phyloP scores from a whole-genome alignment of 2,329 filamentous ascomycete species.

The Nigrospora oryzae region DNA sequence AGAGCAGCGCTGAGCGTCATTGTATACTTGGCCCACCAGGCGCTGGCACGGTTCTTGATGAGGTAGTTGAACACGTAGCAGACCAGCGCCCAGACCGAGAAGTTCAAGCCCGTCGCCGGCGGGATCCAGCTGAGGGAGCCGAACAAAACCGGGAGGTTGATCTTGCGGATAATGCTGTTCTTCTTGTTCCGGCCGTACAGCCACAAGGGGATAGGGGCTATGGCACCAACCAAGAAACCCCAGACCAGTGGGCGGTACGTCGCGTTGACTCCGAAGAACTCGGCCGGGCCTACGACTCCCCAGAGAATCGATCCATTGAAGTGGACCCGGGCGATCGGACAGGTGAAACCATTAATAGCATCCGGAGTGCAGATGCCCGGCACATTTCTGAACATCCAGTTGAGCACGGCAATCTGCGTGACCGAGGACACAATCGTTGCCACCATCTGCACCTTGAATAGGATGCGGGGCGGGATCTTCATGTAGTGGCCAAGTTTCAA shows the following conservation, averaged over 20 bases:
- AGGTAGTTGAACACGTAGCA: conserved; percentile 79
- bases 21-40: conserved; percentile 88
- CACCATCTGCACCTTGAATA: conserved; percentile 71
- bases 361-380: conserved; percentile 67
- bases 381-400: conserved; percentile 82
- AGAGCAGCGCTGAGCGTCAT: conserved; percentile 81
- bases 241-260: conserved; percentile 71
- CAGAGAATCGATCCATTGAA: conserved; percentile 87
- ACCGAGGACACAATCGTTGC: conserved; percentile 69
- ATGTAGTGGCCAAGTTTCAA: conserved; percentile 84
- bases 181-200: conserved; percentile 53
- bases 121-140: conserved; percentile 82
- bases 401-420: conserved; percentile 76
- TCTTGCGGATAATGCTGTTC: conserved; percentile 60
- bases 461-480: conserved; percentile 73
- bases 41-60: conserved; percentile 57
- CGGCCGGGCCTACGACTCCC: conserved; percentile 75
- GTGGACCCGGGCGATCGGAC: conserved; percentile 77
- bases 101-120: conserved; percentile 79
- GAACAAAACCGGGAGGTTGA: conserved; percentile 77
- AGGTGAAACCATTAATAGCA: conserved; percentile 82
- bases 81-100: conserved; percentile 77
- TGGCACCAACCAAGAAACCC: conserved; percentile 70
- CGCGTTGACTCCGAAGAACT: conserved; percentile 72
- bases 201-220: conserved; percentile 70